These are phyloP conservation scores for Thielaviopsis ethacetica DNA, from an alignment of 2,329 filamentous ascomycete genomes.

Conservation along the genomic window DNA sequence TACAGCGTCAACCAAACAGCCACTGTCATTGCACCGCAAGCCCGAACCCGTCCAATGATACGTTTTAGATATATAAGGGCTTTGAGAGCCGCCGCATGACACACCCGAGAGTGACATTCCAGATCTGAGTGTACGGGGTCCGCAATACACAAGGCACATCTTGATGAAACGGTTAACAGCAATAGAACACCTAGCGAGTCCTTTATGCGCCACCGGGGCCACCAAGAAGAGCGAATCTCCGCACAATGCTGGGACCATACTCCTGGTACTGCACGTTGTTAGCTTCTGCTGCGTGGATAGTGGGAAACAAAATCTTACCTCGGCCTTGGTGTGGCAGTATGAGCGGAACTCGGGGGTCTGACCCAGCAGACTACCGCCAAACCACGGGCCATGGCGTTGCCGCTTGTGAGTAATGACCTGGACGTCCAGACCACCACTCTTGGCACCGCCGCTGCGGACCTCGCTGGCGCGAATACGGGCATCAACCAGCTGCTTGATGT, in stretches of 20 bases:
- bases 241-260: slow-evolving; percentile 87
- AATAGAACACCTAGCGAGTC: neutral
- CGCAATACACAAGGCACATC: no score
- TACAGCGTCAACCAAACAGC: neutral
- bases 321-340: slow-evolving; percentile 90
- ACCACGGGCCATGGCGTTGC: slow-evolving; percentile 96
- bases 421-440: slow-evolving; percentile 86
- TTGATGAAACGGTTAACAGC: neutral
- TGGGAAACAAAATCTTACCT: slow-evolving; percentile 28
- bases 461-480: slow-evolving; percentile 85
- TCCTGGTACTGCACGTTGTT: slow-evolving; percentile 58
- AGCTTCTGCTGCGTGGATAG: slow-evolving; percentile 12
- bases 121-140: neutral
- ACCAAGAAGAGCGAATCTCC: slow-evolving; percentile 83
- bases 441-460: slow-evolving; percentile 76
- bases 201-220: slow-evolving; percentile 66
- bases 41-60: neutral
- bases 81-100: neutral
- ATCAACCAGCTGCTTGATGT: slow-evolving; percentile 92
- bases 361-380: slow-evolving; percentile 86
- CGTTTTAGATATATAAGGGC: neutral
- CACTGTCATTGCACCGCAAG: neutral
- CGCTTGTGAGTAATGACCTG: slow-evolving; percentile 96
- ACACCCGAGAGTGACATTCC: neutral
- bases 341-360: slow-evolving; percentile 97